Evolutionary conservation across 176 grass and related monocot species (phyloP).

Genomic region (Luzula sylvatica): DNA sequence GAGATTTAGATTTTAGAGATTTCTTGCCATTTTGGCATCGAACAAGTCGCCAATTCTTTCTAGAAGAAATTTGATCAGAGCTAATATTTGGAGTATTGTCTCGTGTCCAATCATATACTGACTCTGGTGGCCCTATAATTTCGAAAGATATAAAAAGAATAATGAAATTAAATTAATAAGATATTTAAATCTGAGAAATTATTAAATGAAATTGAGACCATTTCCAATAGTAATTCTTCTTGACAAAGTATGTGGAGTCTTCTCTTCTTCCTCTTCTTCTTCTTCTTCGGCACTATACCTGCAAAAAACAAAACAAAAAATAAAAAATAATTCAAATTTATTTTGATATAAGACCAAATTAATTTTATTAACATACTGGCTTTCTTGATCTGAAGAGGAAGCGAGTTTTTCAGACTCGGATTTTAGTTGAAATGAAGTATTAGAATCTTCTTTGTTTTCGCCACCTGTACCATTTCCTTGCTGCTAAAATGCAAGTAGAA

Average conservation of each 20-base stretch:
- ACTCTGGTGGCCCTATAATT: conserved; percentile 75
- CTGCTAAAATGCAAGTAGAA: no score
- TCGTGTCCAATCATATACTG: conserved; percentile 82
- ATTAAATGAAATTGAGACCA: conserved; percentile 27
- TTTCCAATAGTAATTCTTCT: conserved; percentile 96
- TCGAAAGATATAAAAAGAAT: conserved; percentile 7
- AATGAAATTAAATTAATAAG: conserved; percentile 17
- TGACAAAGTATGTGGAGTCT: conserved; percentile 37
- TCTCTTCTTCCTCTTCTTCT: conserved; percentile 49
- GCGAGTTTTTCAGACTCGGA: conserved; percentile 38
- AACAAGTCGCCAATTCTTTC: conserved; percentile 91
- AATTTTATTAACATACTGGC: conserved; percentile 48
- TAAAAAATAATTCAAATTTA: not conserved
- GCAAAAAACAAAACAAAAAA: conserved; percentile 25
- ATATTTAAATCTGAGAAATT: conserved; percentile 13
- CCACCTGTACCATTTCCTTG: no score
- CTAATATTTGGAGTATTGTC: conserved; percentile 56
- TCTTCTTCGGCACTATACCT: conserved; percentile 90
- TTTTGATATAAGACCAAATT: not conserved
- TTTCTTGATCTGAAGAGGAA: conserved; percentile 78
- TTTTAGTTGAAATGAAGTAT: conserved; percentile 31
- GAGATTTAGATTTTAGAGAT: no score
- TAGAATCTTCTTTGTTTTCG: conserved; percentile 33
- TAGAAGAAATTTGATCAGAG: conserved; percentile 78
- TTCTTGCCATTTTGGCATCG: conserved; percentile 96